Evolutionary conservation across 495 filamentous ascomycete genomes (phyloP).

Genomic region (Daldinia concentrica): DNA sequence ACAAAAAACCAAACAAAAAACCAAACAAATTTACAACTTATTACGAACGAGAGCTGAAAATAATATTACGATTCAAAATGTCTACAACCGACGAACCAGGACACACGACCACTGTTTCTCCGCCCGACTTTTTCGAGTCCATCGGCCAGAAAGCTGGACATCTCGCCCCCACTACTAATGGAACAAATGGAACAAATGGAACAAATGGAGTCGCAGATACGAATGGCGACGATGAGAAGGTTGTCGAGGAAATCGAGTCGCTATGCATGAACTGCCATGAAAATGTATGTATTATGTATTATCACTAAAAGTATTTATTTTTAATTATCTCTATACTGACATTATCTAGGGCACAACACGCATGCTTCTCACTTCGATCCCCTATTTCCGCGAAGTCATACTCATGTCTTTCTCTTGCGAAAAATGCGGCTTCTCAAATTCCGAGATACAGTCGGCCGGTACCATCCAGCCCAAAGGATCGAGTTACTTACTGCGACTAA

Average conservation of each 20-base stretch:
- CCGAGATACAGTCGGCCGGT: conserved; percentile 89
- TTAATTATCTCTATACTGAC: conserved; percentile 12
- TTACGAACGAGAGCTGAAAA: background rate
- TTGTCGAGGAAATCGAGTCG: conserved; percentile 68
- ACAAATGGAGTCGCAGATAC: conserved; percentile 32
- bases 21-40: background rate
- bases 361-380: conserved; percentile 87
- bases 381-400: conserved; percentile 95
- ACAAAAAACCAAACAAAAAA: background rate
- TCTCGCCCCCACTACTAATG: conserved; percentile 51
- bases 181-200: conserved; percentile 39
- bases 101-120: conserved; percentile 20
- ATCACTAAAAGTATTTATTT: background rate
- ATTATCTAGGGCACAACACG: conserved; percentile 76
- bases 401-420: conserved; percentile 95
- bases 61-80: conserved; percentile 11
- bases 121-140: conserved; percentile 60
- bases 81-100: conserved; percentile 23
- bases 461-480: conserved; percentile 88
- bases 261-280: conserved; percentile 72
- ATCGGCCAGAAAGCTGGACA: conserved; percentile 64
- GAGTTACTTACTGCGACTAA: conserved; percentile 79
- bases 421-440: conserved; percentile 87
- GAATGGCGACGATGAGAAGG: conserved; percentile 61
- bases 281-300: conserved; percentile 72